Conservation (phyloP, 306 rosid species). For the Gillenia trifoliata region DNA sequence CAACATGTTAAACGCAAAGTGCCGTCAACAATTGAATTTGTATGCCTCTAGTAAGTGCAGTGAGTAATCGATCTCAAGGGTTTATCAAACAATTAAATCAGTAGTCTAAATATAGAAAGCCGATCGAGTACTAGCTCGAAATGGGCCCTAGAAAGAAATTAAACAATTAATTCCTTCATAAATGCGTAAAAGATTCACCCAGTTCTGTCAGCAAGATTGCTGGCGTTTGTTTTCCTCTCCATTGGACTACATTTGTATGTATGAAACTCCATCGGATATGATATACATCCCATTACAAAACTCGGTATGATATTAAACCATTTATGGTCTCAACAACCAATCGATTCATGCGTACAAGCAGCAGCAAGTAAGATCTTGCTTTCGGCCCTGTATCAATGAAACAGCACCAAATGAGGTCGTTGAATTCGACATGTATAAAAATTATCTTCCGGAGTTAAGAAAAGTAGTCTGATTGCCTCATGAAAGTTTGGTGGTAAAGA, state of each 20-base stretch:
- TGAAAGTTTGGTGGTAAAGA: background rate
- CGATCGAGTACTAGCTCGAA: no score
- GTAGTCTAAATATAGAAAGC: no score
- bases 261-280: background rate
- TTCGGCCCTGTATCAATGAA: slow-evolving; percentile 36
- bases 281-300: slow-evolving; percentile 17
- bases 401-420: background rate
- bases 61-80: no score
- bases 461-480: background rate
- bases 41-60: no score
- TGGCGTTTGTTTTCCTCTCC: background rate
- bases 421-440: background rate
- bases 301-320: slow-evolving; percentile 39
- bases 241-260: background rate
- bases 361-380: slow-evolving; percentile 44
- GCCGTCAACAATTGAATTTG: no score
- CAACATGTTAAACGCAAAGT: no score
- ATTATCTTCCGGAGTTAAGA: no score
- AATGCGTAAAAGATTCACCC: background rate
- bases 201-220: background rate
- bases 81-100: no score
- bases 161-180: background rate
- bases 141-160: no score
- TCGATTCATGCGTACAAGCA: slow-evolving; percentile 48
- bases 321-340: slow-evolving; percentile 38